Base-by-base conservation (phyloP, 202 grass and related monocot species). In the Saccharum hybrid region DNA sequence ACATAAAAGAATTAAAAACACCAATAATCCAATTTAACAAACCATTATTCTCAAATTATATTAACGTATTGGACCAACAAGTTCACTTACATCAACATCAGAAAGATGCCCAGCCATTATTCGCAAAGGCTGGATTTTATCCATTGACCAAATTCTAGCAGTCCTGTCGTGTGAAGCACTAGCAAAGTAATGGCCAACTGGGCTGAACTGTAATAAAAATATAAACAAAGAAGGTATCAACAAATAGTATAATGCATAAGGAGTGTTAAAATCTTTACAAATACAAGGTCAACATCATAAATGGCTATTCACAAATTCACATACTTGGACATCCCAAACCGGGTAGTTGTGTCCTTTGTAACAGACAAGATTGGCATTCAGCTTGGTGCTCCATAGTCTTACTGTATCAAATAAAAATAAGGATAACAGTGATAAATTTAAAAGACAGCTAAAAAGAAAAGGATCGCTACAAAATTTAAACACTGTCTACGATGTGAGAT, bases 291-390 rank as follows among this genome's bases (percentile, higher is more conserved):
- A 81, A 70, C 14, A 81, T 59, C 65, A 23, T 69, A 59, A 70
- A 70, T 1, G 52, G 26, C 54, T 70, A 72, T 75, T 75, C 68
- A 56, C 74, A 73, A 63, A 76, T 74, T 74, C 68, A 59, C 84
- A 74, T 96, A 96, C 93, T 87, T 98, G 93, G 37, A 86, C 93
- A 87, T 98, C 96, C 96, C 96, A 98, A 66, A 98, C 93, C 16
- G 96, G 96, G 66, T 93, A 95, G 77, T 98, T 98, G 78, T 98
- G 96, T 79, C 96, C 92, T 86, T 98, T 98, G 78, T 94, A 98
- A 81, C 96, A 94, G 59, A 95, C 96, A 78, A 98, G 91, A 86
- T 95, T 98, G 34, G 91, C 91, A 8, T 98, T 98, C 81, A 98
- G 63, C 75, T 91, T 95, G 68, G 90, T 95, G 67, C 92, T 93